Conservation (phyloP, 2,329 filamentous ascomycete genomes). For the Aspergillus vadensis region DNA sequence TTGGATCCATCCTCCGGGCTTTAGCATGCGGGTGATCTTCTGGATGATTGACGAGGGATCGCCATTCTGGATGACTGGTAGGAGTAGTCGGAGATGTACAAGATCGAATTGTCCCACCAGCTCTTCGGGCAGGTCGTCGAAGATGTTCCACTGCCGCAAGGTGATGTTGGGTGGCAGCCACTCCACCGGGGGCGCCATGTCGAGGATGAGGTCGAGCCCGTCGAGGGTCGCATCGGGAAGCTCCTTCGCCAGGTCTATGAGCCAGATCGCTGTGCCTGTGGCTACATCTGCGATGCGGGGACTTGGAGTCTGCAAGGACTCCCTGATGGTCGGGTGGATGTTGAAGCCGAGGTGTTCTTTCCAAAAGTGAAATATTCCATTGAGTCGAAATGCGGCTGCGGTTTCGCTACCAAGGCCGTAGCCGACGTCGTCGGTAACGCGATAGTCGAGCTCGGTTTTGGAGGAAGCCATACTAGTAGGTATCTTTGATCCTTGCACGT, state of each 20-base stretch:
- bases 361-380: not conserved
- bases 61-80: slow-evolving; percentile 8
- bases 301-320: not conserved
- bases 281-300: slow-evolving; percentile 24
- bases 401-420: not conserved
- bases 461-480: not conserved
- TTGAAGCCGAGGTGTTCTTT: slow-evolving; percentile 1
- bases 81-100: slow-evolving; percentile 22
- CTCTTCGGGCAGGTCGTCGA: slow-evolving; percentile 14
- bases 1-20: slow-evolving; percentile 14
- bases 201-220: slow-evolving; percentile 21
- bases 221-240: slow-evolving; percentile 17
- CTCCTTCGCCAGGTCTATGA: slow-evolving; percentile 12
- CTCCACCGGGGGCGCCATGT: slow-evolving; percentile 8
- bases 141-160: slow-evolving; percentile 19
- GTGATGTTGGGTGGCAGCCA: slow-evolving; percentile 19
- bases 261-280: slow-evolving; percentile 24
- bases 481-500: not conserved
- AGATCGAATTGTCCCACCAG: slow-evolving; percentile 27
- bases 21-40: slow-evolving; percentile 7
- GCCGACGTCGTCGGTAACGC: not conserved
- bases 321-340: slow-evolving; percentile 12
- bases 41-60: slow-evolving; percentile 5
- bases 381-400: not conserved
- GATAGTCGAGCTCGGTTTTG: not conserved